These are phyloP conservation scores for Russula lepida DNA, from an alignment of 768 basidiomycete genomes.

Conservation along the genomic window DNA sequence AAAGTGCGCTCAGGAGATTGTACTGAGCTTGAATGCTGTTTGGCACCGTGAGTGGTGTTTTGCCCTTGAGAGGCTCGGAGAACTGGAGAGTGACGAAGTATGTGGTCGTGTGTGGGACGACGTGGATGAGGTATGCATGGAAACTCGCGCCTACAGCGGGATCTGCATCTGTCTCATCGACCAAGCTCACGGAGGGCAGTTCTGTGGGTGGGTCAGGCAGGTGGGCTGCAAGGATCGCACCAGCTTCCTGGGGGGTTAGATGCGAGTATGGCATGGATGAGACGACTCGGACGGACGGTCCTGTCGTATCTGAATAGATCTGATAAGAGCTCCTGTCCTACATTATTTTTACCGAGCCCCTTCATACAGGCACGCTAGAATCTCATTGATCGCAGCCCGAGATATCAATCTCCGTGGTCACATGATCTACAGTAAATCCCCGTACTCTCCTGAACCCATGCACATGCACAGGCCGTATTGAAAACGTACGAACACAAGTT, in stretches of 20 bases:
- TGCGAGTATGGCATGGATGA: not conserved
- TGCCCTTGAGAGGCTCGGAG: not conserved
- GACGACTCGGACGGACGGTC: not conserved
- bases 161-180: constrained; percentile 10
- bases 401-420: too few species aligned
- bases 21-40: constrained; percentile 24
- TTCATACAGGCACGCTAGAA: too few species aligned
- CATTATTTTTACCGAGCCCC: not conserved
- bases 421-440: too few species aligned
- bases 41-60: constrained; percentile 16
- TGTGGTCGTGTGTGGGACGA: not conserved
- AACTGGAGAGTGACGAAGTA: constrained; percentile 13
- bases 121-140: constrained; percentile 2
- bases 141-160: not conserved
- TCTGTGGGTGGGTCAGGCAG: constrained; percentile 8
- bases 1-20: constrained; percentile 21
- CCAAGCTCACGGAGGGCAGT: not conserved
- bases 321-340: not conserved
- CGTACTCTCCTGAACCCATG: too few species aligned
- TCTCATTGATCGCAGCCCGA: too few species aligned
- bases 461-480: too few species aligned
- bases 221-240: constrained; percentile 3
- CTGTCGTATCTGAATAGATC: not conserved
- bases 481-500: too few species aligned
- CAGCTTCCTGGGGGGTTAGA: constrained; percentile 11